Percentiles rank a stretch among this genome's conserved stretches.
Conservation (phyloP, 805 yeast genomes). For the Saturnispora galanensis region DNA sequence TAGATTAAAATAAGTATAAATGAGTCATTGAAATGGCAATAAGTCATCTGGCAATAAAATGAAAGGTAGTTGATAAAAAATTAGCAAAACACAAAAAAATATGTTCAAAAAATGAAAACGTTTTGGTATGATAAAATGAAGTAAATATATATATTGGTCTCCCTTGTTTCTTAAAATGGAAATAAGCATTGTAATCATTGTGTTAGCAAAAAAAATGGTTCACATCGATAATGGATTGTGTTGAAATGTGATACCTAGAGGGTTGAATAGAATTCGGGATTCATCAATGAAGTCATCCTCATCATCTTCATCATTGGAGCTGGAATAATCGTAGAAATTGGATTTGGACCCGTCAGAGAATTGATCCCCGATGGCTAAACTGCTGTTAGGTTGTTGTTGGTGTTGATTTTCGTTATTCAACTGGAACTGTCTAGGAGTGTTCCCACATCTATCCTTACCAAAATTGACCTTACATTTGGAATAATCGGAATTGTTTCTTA, state of each 20-base stretch:
- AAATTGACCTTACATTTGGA: slow-evolving; percentile 71
- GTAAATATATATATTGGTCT: neutral
- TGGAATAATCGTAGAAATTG: slow-evolving; percentile 16
- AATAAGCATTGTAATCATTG: neutral
- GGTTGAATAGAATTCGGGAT: slow-evolving; percentile 11
- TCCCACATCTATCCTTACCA: slow-evolving; percentile 94
- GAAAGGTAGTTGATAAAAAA: too few relatives aligned
- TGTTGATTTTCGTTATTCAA: slow-evolving; percentile 1
- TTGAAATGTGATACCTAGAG: slow-evolving; percentile 13
- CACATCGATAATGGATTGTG: neutral
- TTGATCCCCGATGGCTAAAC: neutral
- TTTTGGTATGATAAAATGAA: neutral
- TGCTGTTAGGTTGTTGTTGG: neutral
- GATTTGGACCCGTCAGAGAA: neutral
- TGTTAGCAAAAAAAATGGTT: neutral
- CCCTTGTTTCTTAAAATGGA: neutral
- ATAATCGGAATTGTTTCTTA: slow-evolving; percentile 64
- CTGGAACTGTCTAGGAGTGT: slow-evolving; percentile 70
- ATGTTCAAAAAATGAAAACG: neutral
- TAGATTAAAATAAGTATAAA: too few relatives aligned
- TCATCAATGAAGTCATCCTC: slow-evolving; percentile 13
- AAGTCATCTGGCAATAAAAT: too few relatives aligned
- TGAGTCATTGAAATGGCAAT: too few relatives aligned
- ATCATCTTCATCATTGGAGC: slow-evolving; percentile 12
- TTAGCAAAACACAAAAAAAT: neutral